A percentile compares a stretch with the other conserved stretches of the same genome.
phyloP scores from a whole-genome alignment of 768 basidiomycete genomes.

The Sarcodon sp. region DNA sequence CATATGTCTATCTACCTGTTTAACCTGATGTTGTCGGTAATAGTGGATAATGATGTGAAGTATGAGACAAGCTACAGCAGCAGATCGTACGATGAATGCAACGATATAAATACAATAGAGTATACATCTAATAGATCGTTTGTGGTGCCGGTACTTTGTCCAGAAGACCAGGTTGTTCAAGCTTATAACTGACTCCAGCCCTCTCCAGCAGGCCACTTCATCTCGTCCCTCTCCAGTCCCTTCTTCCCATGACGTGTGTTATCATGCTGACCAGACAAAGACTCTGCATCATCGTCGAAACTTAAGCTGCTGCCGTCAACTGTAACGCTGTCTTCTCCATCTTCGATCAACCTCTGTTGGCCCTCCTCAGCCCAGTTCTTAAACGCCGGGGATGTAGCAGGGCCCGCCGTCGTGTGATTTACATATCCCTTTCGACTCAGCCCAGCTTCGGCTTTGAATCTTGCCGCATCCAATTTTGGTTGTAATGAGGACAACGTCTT shows the following conservation, averaged over 20 bases:
- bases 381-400: constrained; percentile 10
- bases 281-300: constrained; percentile 7
- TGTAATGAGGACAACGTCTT: constrained; percentile 30
- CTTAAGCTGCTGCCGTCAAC: constrained; percentile 8
- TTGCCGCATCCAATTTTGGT: constrained; percentile 46
- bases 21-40: too few relatives aligned
- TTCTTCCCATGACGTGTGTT: constrained; percentile 1
- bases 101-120: too few relatives aligned
- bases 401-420: constrained; percentile 16
- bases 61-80: too few relatives aligned
- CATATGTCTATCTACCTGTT: too few relatives aligned
- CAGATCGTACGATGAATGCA: too few relatives aligned
- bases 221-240: constrained; percentile 29
- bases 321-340: constrained; percentile 18
- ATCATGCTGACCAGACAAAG: constrained; percentile 3
- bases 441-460: constrained; percentile 65
- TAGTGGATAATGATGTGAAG: too few relatives aligned
- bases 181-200: constrained; percentile 34
- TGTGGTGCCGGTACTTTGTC: too few relatives aligned
- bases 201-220: constrained; percentile 50
- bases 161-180: too few relatives aligned
- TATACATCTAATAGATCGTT: too few relatives aligned
- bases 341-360: constrained; percentile 24
- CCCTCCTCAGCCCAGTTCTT: constrained; percentile 14
- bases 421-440: constrained; percentile 49